Evolutionary conservation across 306 rosid genomes (phyloP), one percentile per base, ranked within the genome.

Genomic region (Trifolium pratense): DNA sequence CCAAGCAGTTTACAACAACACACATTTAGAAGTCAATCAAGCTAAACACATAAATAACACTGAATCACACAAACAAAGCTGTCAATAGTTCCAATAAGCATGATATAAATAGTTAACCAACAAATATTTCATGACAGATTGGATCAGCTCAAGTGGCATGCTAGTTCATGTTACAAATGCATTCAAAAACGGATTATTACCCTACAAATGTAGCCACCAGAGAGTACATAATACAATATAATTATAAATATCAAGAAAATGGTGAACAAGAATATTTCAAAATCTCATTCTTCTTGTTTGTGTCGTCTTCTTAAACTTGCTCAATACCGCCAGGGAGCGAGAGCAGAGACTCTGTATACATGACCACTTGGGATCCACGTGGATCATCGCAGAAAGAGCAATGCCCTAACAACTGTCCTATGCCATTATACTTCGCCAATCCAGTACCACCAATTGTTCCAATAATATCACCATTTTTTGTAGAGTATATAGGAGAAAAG

Each of bases 311-410:
- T 48, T 20, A 13, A 10, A 5, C 82, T 51, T 26, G 31, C 25
- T 13, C 53, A 9, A 2, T 7, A 2, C 2, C 45, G 20, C 7
- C 21, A 9, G 80, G 75, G 4, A 78, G 78, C 59, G 71, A 17
- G 57, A 74, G 62, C 4, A 78, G 53, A 70, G 70, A 69, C 61
- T 78, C 71, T 7, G 9, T 39, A 63, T 74, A 82, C 60, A 59
- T 9, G 6, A 8, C 23, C 16, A 6, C 65, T 8, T 3, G 1
- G 2, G 0, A 40, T 9, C 2, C 6, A 20, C 1, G 0, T 15
- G 14, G 16, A 45, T 10, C 5, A 7, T 43, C 6, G 29, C 0
- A 5, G 13, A 43, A 70, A 1, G 25, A 1, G 2, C 8, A 34
- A 23, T 69, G 25, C 60, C 69, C 80, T 11, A 43, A 2, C 36